These are phyloP conservation scores for Apocynum venetum DNA, from an alignment of 257 asterid genomes.

Conservation along the genomic window DNA sequence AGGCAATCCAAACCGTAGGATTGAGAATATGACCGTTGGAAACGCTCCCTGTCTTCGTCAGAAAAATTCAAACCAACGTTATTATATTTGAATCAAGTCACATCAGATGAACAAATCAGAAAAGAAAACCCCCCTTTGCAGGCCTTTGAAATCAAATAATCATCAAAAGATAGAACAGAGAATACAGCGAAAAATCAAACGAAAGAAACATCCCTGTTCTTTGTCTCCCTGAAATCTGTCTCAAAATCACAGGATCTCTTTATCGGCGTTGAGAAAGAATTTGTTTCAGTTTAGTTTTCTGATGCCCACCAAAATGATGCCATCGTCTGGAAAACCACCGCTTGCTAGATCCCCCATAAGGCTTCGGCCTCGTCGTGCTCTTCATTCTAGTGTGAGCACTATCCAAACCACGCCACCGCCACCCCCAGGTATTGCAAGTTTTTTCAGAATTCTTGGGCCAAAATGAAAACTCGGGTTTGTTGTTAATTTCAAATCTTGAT, in stretches of 20 bases:
- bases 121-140: background rate
- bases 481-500: background rate
- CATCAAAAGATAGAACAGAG: background rate
- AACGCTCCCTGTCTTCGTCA: conserved; percentile 19
- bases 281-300: background rate
- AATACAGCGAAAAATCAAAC: background rate
- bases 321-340: conserved; percentile 76
- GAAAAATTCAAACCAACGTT: conserved; percentile 13
- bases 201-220: background rate
- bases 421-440: conserved; percentile 45
- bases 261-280: background rate
- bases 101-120: background rate
- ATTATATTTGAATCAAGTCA: background rate
- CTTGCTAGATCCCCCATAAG: conserved; percentile 84
- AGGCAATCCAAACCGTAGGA: conserved; percentile 9
- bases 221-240: background rate
- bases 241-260: background rate
- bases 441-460: background rate
- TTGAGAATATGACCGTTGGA: conserved; percentile 45
- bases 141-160: background rate
- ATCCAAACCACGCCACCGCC: conserved; percentile 39
- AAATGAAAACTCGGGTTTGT: background rate
- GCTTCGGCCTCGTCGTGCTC: conserved; percentile 57
- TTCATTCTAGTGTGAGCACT: conserved; percentile 41
- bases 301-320: conserved; percentile 39